Conservation (phyloP, 2,329 filamentous ascomycete genomes). For the Neonectria coccinea region DNA sequence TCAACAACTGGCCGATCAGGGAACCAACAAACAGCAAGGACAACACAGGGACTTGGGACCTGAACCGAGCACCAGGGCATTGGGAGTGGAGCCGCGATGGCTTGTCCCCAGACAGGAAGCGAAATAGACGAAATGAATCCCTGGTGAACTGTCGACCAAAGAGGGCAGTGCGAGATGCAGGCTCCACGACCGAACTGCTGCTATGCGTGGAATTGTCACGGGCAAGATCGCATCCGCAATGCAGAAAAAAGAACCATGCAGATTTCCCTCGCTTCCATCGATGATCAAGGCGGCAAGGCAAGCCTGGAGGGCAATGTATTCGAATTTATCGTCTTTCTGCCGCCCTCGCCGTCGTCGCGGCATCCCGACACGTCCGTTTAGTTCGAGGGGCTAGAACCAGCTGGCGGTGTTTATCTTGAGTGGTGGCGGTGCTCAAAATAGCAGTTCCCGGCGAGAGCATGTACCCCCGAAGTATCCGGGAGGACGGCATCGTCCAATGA, state of each 20-base stretch:
- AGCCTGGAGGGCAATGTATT: not conserved
- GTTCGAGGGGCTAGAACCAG: slow-evolving; percentile 18
- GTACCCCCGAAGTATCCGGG: slow-evolving; percentile 15
- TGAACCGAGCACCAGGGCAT: slow-evolving; percentile 7
- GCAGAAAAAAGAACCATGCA: not conserved
- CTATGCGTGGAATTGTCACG: slow-evolving; percentile 6
- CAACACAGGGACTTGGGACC: not conserved
- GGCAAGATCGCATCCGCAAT: not conserved
- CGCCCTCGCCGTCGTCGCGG: not conserved
- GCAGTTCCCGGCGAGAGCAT: slow-evolving; percentile 6
- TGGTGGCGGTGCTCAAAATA: slow-evolving; percentile 31
- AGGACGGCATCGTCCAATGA: slow-evolving; percentile 10
- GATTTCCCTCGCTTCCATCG: not conserved
- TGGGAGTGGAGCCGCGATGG: slow-evolving; percentile 17
- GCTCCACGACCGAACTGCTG: not conserved
- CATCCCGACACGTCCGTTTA: slow-evolving; percentile 14
- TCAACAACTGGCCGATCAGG: not conserved
- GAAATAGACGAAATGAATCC: slow-evolving; percentile 22
- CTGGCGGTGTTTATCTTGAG: slow-evolving; percentile 6
- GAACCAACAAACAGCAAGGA: not conserved
- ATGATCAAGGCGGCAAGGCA: not conserved
- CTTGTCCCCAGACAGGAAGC: slow-evolving; percentile 20
- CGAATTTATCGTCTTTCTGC: not conserved
- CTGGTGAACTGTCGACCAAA: not conserved
- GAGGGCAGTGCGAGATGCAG: slow-evolving; percentile 3